phyloP scores from a whole-genome alignment of 441 rosid genomes.

The Populus hybrid region DNA sequence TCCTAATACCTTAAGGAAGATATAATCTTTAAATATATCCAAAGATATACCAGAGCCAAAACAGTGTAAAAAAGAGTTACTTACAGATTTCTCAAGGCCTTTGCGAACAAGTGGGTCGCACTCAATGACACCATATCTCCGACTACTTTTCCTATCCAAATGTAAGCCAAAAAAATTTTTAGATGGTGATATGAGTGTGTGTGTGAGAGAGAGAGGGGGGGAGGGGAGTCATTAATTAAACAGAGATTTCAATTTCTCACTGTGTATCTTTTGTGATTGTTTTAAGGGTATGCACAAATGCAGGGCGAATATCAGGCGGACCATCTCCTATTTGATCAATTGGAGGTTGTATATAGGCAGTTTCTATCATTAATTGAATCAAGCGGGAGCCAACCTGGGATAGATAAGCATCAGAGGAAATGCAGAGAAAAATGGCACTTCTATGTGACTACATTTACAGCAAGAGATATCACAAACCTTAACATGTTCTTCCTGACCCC shows the following conservation, averaged over 20 bases:
- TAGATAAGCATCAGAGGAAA: slow-evolving; percentile 27
- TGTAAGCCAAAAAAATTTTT: slow-evolving; percentile 13
- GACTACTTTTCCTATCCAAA: slow-evolving; percentile 53
- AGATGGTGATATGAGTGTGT: not conserved
- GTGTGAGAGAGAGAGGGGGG: slow-evolving; percentile 7
- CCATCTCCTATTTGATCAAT: no score
- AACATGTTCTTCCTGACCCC: slow-evolving; percentile 94
- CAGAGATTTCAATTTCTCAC: slow-evolving; percentile 38
- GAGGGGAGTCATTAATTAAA: not conserved
- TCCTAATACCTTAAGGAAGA: slow-evolving; percentile 18
- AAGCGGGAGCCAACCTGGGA: no score
- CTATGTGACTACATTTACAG: slow-evolving; percentile 11
- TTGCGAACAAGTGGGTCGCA: slow-evolving; percentile 82
- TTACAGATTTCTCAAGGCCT: slow-evolving; percentile 92
- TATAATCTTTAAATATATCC: not conserved
- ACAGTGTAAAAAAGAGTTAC: slow-evolving; percentile 19
- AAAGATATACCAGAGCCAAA: not conserved
- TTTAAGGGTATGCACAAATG: no score
- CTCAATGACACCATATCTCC: slow-evolving; percentile 91
- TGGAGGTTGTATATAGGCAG: no score
- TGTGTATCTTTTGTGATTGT: no score
- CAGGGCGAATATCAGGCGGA: no score
- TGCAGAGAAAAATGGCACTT: slow-evolving; percentile 7
- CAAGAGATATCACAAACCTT: slow-evolving; percentile 52
- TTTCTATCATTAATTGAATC: no score